Evolutionary conservation across 805 yeast species (phyloP).

Genomic region (Isabelozyma gotoi): DNA sequence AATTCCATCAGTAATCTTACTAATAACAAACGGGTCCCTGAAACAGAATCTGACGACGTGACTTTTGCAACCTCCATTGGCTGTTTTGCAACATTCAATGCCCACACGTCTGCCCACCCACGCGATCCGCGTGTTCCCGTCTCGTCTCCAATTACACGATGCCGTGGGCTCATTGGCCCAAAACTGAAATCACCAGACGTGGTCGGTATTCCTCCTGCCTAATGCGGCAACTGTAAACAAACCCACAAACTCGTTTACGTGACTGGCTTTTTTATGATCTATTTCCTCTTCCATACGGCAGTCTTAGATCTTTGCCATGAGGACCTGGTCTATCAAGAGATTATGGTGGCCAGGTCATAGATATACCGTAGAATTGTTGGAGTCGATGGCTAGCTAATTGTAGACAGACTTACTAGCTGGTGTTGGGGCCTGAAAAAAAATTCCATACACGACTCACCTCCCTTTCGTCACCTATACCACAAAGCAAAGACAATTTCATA

Average conservation of each 20-base stretch:
- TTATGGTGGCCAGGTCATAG: too few species aligned
- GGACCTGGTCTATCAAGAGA: too few species aligned
- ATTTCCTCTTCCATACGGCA: too few species aligned
- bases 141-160: too few species aligned
- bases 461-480: neutral
- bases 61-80: neutral
- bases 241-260: neutral
- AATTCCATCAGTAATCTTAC: neutral
- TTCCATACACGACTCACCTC: neutral
- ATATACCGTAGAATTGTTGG: too few species aligned
- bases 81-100: neutral
- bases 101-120: neutral
- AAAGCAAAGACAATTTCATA: neutral
- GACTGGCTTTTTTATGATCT: neutral
- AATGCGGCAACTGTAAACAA: neutral
- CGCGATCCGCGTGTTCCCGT: neutral
- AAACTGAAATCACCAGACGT: neutral
- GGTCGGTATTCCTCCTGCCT: neutral
- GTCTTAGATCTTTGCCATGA: too few species aligned
- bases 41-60: too few species aligned
- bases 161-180: neutral
- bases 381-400: too few species aligned
- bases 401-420: too few species aligned
- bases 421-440: too few species aligned
- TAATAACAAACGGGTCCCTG: too few species aligned